Evolutionary conservation across 495 filamentous ascomycete species (phyloP).

Genomic region (Daldinia bambusicola): DNA sequence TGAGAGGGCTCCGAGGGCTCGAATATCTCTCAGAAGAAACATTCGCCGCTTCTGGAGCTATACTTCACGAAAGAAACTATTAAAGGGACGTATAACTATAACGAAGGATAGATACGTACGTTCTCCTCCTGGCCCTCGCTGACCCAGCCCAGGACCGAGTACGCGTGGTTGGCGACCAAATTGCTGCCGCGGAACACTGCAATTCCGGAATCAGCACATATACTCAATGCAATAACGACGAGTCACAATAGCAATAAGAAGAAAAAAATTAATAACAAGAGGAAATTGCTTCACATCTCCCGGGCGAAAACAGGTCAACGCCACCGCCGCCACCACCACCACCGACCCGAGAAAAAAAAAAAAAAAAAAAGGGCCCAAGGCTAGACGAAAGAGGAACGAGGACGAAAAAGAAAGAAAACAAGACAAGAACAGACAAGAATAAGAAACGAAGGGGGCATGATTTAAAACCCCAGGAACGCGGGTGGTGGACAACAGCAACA

Average conservation of each 20-base stretch:
- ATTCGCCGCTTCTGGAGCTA: neutral
- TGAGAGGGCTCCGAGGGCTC: neutral
- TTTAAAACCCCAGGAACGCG: too few species aligned
- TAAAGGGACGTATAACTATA: neutral
- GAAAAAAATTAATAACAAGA: too few species aligned
- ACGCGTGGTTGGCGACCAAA: constrained; percentile 53
- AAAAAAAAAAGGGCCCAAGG: too few species aligned
- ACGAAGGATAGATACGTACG: neutral
- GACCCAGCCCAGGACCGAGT: constrained; percentile 53
- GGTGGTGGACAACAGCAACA: too few species aligned
- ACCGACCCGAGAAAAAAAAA: neutral
- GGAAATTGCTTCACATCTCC: neutral
- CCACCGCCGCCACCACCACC: neutral
- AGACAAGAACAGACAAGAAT: neutral
- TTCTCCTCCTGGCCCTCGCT: constrained; percentile 47
- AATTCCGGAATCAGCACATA: neutral
- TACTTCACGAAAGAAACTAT: neutral
- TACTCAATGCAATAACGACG: neutral
- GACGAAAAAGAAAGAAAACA: too few species aligned
- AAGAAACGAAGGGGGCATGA: too few species aligned
- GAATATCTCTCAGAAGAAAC: neutral
- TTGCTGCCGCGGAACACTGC: constrained; percentile 48
- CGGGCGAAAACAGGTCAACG: neutral
- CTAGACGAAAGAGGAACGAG: neutral
- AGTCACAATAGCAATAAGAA: too few species aligned